These are phyloP conservation scores for Pichia cephalocereana DNA, from an alignment of 805 yeast species.

Conservation along the genomic window DNA sequence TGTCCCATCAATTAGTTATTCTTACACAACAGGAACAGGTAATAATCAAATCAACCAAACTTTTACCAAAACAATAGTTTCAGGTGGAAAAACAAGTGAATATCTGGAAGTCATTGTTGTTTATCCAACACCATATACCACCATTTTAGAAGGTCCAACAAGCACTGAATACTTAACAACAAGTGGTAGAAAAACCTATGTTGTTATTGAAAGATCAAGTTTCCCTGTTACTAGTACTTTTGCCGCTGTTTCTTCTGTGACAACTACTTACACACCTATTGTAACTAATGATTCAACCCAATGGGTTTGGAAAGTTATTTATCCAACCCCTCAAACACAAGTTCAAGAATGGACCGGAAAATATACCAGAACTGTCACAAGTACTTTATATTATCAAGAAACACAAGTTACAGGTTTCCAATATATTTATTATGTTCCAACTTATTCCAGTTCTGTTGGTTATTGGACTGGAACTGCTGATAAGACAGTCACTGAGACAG, in stretches of 20 bases:
- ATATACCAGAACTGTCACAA: not conserved
- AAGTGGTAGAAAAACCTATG: not conserved
- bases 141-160: not conserved
- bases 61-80: not conserved
- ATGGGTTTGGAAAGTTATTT: not conserved
- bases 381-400: not conserved
- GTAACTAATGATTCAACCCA: not conserved
- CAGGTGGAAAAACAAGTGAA: not conserved
- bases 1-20: not conserved
- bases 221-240: not conserved
- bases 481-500: not conserved
- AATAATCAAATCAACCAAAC: not conserved
- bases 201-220: not conserved
- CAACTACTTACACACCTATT: not conserved
- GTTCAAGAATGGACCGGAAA: not conserved
- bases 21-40: not conserved
- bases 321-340: not conserved
- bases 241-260: not conserved
- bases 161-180: not conserved
- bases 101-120: not conserved
- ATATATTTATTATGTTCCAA: slow-evolving; percentile 1
- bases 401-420: not conserved
- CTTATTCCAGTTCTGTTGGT: not conserved
- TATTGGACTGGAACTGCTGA: slow-evolving; percentile 1
- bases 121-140: not conserved